These are phyloP conservation scores for Pseudogymnoascus sp. DNA, from an alignment of 2,329 filamentous ascomycete genomes.

Conservation along the genomic window DNA sequence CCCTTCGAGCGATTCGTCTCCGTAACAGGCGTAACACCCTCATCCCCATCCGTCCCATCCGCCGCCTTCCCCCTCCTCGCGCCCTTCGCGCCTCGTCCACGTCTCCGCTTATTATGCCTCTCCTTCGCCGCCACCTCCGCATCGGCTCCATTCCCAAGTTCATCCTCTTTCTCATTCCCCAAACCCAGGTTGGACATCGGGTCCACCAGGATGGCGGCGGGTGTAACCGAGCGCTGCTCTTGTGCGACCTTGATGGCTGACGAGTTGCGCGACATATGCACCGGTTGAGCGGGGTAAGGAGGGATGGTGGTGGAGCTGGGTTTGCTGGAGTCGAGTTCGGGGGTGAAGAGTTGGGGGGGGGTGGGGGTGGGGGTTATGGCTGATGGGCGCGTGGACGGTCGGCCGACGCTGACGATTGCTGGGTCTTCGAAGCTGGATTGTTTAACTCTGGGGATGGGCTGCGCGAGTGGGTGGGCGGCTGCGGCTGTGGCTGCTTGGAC, in stretches of 20 bases:
- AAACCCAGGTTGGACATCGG: conserved; percentile 35
- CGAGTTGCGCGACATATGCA: conserved; percentile 9
- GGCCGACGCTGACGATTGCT: conserved; percentile 28
- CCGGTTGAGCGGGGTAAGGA: conserved; percentile 24
- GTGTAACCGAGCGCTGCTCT: conserved; percentile 20
- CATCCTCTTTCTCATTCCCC: conserved; percentile 22
- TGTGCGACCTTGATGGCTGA: conserved; percentile 10
- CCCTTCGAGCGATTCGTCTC: conserved; percentile 47
- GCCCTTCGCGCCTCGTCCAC: background rate
- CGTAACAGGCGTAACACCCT: conserved; percentile 33
- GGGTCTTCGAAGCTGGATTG: conserved; percentile 25
- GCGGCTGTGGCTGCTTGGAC: background rate
- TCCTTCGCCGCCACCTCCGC: conserved; percentile 20
- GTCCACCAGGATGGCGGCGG: conserved; percentile 34
- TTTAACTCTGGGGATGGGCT: background rate
- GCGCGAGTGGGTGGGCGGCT: background rate
- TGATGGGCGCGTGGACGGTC: conserved; percentile 26
- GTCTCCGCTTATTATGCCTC: background rate
- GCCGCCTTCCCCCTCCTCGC: conserved; percentile 24
- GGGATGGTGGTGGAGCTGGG: conserved; percentile 15
- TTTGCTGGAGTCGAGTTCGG: conserved; percentile 11
- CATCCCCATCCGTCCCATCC: conserved; percentile 21
- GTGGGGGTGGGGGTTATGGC: background rate
- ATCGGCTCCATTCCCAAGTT: conserved; percentile 23
- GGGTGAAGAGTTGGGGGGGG: background rate